A percentile compares a stretch with the other conserved stretches of the same genome.
Conservation (phyloP, 106 monocot species). For the Posidonia australis region DNA sequence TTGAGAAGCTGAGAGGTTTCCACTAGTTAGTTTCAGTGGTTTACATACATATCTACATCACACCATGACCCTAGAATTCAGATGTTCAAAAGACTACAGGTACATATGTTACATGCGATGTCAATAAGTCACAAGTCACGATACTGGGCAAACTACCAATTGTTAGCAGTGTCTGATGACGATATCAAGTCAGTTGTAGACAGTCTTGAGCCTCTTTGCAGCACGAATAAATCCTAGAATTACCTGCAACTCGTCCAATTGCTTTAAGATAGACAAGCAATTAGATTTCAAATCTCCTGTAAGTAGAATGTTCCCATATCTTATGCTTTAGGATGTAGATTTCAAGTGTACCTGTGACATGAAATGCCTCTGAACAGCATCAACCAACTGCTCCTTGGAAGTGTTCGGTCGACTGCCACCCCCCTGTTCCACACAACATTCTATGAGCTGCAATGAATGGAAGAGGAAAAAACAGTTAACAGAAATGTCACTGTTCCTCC, state of each 20-base stretch:
- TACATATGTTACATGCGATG: too few relatives aligned
- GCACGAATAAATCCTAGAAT: constrained; percentile 15
- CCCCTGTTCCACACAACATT: constrained; percentile 22
- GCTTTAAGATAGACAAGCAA: constrained; percentile 6
- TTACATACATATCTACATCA: too few relatives aligned
- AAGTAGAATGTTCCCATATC: background rate
- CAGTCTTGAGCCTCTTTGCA: constrained; percentile 21
- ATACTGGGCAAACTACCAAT: too few relatives aligned
- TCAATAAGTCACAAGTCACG: too few relatives aligned
- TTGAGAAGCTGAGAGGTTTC: too few relatives aligned
- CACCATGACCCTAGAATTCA: too few relatives aligned
- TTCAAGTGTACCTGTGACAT: constrained; percentile 45
- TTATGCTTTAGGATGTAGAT: background rate
- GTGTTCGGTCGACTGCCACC: constrained; percentile 33
- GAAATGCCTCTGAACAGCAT: constrained; percentile 71
- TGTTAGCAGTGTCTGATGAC: too few relatives aligned
- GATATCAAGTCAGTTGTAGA: constrained; percentile 2
- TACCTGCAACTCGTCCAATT: constrained; percentile 32
- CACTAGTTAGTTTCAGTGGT: too few relatives aligned
- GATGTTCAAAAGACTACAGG: too few relatives aligned
- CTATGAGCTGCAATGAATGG: background rate
- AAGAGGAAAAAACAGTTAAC: background rate
- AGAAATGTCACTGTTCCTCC: background rate
- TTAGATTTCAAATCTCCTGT: background rate
- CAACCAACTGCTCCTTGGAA: constrained; percentile 71